These are phyloP conservation scores for Gaeumannomyces sp. DNA, from an alignment of 2,329 filamentous ascomycete species.

Conservation along the genomic window DNA sequence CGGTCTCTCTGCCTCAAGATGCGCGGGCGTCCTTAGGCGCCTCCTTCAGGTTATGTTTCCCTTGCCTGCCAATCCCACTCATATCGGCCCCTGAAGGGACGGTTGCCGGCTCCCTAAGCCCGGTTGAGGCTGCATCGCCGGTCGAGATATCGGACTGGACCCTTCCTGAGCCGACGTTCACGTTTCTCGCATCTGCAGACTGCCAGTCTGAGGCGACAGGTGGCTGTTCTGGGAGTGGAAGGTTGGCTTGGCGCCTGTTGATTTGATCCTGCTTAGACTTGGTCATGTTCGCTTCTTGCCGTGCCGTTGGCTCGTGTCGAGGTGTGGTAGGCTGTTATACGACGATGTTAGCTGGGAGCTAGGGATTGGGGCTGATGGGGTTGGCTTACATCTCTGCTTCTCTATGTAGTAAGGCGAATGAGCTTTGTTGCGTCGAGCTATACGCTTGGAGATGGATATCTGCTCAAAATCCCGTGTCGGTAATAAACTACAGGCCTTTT, in stretches of 20 bases:
- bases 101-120: slow-evolving; percentile 54
- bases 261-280: slow-evolving; percentile 59
- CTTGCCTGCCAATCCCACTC: slow-evolving; percentile 58
- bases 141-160: slow-evolving; percentile 45
- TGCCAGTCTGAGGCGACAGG: slow-evolving; percentile 74
- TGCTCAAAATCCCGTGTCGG: not conserved
- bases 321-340: not conserved
- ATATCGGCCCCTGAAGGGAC: slow-evolving; percentile 47
- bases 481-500: not conserved
- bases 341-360: not conserved
- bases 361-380: not conserved
- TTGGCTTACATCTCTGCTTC: not conserved
- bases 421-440: not conserved
- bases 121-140: slow-evolving; percentile 39
- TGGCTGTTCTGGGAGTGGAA: slow-evolving; percentile 74
- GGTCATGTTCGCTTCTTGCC: slow-evolving; percentile 27
- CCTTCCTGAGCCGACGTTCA: slow-evolving; percentile 63
- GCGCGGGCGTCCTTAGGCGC: not conserved
- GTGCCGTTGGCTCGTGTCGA: not conserved
- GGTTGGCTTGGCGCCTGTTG: slow-evolving; percentile 61
- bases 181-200: slow-evolving; percentile 59
- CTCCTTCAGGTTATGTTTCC: slow-evolving; percentile 37
- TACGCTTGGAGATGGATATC: not conserved
- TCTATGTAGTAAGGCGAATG: not conserved
- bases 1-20: not conserved